Conservation (phyloP, 352 stramenopile species). For the Phytophthora foliorum region DNA sequence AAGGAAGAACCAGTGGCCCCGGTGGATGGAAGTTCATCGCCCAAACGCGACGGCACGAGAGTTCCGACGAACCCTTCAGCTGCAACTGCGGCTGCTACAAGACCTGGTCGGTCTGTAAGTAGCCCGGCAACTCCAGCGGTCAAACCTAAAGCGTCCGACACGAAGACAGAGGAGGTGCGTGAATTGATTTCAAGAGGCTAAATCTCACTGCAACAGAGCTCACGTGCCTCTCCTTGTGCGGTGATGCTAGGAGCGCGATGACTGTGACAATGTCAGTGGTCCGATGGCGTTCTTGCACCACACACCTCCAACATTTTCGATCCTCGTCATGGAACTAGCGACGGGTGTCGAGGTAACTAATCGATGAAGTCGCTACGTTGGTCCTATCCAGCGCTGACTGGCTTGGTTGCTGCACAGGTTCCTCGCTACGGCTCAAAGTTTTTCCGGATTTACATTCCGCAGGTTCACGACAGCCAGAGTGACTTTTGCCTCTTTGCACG, state of each 20-base stretch:
- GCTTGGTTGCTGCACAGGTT: slow-evolving; percentile 13
- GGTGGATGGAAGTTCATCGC: slow-evolving; percentile 33
- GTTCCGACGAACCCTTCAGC: slow-evolving; percentile 7
- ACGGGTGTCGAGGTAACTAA: slow-evolving; percentile 47
- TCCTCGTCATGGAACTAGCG: slow-evolving; percentile 80
- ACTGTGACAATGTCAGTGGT: slow-evolving; percentile 42
- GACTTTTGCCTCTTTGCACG: slow-evolving; percentile 86
- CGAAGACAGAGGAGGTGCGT: slow-evolving; percentile 38
- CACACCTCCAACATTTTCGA: slow-evolving; percentile 51
- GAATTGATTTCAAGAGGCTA: neutral
- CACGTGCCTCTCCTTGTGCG: too few species aligned
- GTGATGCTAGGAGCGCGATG: slow-evolving; percentile 37
- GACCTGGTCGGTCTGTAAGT: slow-evolving; percentile 25
- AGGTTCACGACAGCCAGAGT: slow-evolving; percentile 72
- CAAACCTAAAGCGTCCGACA: slow-evolving; percentile 22
- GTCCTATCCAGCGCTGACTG: neutral
- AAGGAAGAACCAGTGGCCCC: slow-evolving; percentile 39
- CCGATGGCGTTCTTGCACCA: slow-evolving; percentile 79
- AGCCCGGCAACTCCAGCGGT: slow-evolving; percentile 24
- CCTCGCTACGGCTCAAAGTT: slow-evolving; percentile 77
- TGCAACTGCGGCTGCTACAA: neutral
- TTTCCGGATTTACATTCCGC: slow-evolving; percentile 80
- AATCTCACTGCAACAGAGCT: too few species aligned
- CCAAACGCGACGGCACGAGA: slow-evolving; percentile 27
- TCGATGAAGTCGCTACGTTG: neutral